Conservation (phyloP, 495 filamentous ascomycete genomes). For the Bombardia bombarda region DNA sequence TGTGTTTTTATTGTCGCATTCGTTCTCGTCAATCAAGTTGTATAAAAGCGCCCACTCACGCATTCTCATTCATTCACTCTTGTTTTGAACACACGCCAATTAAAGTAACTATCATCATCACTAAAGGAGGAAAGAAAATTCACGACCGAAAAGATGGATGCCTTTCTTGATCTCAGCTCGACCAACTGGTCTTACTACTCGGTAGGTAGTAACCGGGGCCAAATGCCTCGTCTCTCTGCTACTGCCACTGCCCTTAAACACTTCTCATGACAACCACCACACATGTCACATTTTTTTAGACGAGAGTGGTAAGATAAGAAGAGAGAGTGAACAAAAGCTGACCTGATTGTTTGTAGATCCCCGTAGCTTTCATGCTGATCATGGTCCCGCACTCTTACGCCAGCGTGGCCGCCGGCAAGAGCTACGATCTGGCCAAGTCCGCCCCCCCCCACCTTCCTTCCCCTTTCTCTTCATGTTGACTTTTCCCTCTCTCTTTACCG, state of each 20-base stretch:
- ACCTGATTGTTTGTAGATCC: constrained; percentile 27
- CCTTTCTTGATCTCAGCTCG: constrained; percentile 29
- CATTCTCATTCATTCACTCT: too few species aligned
- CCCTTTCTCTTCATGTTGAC: not conserved
- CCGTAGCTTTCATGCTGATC: constrained; percentile 34
- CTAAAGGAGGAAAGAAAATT: too few species aligned
- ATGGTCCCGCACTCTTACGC: constrained; percentile 30
- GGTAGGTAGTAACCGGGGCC: constrained; percentile 27
- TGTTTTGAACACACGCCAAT: too few species aligned
- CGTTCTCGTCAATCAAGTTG: too few species aligned
- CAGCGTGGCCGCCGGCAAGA: constrained; percentile 27
- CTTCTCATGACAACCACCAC: not conserved
- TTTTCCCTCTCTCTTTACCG: not conserved
- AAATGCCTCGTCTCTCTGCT: too few species aligned
- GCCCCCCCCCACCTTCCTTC: not conserved
- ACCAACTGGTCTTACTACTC: constrained; percentile 41
- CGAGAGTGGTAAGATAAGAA: not conserved
- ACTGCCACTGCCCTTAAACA: not conserved
- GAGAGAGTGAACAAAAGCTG: not conserved
- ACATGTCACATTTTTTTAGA: not conserved
- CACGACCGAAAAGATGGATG: constrained; percentile 39
- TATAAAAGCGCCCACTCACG: too few species aligned
- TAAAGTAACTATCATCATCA: too few species aligned
- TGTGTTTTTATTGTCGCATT: too few species aligned
- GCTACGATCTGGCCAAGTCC: constrained; percentile 29